Conservation (phyloP, 1,284 basidiomycete genomes). For the Apiotrichum veenhuisii region DNA sequence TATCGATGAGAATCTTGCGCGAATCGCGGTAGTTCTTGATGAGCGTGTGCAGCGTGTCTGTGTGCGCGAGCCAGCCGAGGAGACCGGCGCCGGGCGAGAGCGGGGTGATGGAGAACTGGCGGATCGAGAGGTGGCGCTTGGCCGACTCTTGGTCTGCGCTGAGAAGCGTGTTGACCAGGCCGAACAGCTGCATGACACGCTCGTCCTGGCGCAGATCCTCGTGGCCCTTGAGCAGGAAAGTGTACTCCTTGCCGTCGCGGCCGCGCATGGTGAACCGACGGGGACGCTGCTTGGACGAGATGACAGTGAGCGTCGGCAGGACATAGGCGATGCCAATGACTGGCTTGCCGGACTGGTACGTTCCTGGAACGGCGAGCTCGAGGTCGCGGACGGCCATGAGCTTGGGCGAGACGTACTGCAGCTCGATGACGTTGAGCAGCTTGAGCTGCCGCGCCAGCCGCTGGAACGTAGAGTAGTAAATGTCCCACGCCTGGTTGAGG, state of each 20-base stretch:
- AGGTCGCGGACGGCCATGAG: constrained; percentile 84
- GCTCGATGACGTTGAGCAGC: constrained; percentile 81
- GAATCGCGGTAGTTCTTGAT: constrained; percentile 94
- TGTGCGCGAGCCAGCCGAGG: constrained; percentile 93
- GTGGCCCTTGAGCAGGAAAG: constrained; percentile 93
- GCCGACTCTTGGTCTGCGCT: constrained; percentile 91
- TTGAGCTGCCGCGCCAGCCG: constrained; percentile 94
- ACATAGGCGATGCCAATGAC: constrained; percentile 82
- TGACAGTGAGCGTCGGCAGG: constrained; percentile 81
- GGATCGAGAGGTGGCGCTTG: constrained; percentile 93
- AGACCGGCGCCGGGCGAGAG: constrained; percentile 95
- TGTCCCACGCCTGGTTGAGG: constrained; percentile 98
- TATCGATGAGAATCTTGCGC: constrained; percentile 93
- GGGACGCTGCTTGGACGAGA: constrained; percentile 97
- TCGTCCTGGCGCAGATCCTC: constrained; percentile 99
- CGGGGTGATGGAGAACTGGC: constrained; percentile 89
- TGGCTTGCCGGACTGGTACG: constrained; percentile 85
- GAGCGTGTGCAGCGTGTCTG: constrained; percentile 95
- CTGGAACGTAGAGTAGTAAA: constrained; percentile 97
- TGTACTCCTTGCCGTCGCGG: constrained; percentile 89
- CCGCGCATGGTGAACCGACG: constrained; percentile 84
- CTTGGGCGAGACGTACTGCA: constrained; percentile 96
- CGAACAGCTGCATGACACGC: constrained; percentile 98
- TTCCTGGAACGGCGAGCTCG: constrained; percentile 93
- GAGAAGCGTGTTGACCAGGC: constrained; percentile 91